Percentiles rank a stretch among this genome's conserved stretches.
phyloP scores from a whole-genome alignment of 768 basidiomycete genomes.

The Kondoa subrosea region DNA sequence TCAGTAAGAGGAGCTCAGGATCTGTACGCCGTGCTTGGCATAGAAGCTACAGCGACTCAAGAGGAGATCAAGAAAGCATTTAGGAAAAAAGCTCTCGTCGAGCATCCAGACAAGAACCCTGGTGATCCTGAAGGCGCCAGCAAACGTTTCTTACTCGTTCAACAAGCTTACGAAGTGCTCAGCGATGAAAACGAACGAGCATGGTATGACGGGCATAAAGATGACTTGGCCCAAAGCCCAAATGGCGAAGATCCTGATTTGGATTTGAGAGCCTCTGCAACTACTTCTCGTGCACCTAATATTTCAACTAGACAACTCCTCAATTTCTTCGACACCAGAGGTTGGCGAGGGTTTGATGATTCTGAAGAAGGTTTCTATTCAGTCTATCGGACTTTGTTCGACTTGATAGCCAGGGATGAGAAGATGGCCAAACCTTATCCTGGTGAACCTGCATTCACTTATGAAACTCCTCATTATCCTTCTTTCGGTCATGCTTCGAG shows the following conservation, averaged over 20 bases:
- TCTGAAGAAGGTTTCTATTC: slow-evolving; percentile 68
- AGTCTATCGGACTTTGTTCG: slow-evolving; percentile 73
- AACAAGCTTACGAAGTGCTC: slow-evolving; percentile 85
- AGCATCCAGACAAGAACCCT: slow-evolving; percentile 48
- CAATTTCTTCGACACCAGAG: slow-evolving; percentile 59
- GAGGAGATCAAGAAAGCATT: slow-evolving; percentile 29
- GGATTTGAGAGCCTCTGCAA: slow-evolving; percentile 1
- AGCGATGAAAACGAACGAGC: slow-evolving; percentile 89
- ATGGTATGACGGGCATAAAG: slow-evolving; percentile 78
- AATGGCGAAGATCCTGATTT: slow-evolving; percentile 6
- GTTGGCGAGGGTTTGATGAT: slow-evolving; percentile 53
- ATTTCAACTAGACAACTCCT: slow-evolving; percentile 45
- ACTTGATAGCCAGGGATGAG: slow-evolving; percentile 68
- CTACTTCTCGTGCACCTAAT: slow-evolving; percentile 7
- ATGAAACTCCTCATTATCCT: slow-evolving; percentile 43
- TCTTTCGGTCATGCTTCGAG: slow-evolving; percentile 66
- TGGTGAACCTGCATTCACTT: slow-evolving; percentile 17
- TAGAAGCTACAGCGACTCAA: slow-evolving; percentile 12
- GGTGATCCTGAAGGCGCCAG: slow-evolving; percentile 72
- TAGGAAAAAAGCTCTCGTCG: slow-evolving; percentile 26
- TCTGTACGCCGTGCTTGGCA: slow-evolving; percentile 17
- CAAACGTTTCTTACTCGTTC: slow-evolving; percentile 64
- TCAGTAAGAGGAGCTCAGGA: not conserved
- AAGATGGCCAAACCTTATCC: slow-evolving; percentile 36
- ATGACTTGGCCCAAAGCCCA: slow-evolving; percentile 18